phyloP scores from a whole-genome alignment of 495 filamentous ascomycete genomes.

The Hypomontagnella monticulosa region DNA sequence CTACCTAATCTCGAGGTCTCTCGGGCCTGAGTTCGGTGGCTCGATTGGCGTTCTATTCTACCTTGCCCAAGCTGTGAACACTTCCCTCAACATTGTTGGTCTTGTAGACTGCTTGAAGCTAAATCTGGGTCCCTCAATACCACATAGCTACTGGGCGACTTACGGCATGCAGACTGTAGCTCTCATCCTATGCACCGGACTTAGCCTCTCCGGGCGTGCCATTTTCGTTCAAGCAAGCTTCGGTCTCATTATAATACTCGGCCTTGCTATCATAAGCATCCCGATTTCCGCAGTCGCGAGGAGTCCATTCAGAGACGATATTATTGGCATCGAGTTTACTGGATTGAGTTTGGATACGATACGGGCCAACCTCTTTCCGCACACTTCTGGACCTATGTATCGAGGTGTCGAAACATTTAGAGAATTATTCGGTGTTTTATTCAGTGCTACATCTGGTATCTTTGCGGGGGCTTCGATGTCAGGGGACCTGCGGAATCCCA shows the following conservation, averaged over 20 bases:
- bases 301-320: slow-evolving; percentile 70
- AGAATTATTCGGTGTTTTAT: slow-evolving; percentile 86
- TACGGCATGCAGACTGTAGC: slow-evolving; percentile 82
- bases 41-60: slow-evolving; percentile 92
- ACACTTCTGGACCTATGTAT: slow-evolving; percentile 49
- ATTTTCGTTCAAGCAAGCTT: slow-evolving; percentile 85
- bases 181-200: slow-evolving; percentile 75
- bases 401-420: slow-evolving; percentile 77
- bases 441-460: slow-evolving; percentile 78
- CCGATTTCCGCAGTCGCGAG: slow-evolving; percentile 76
- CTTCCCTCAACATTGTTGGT: slow-evolving; percentile 88
- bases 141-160: slow-evolving; percentile 77
- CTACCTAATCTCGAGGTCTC: slow-evolving; percentile 85
- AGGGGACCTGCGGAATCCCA: slow-evolving; percentile 83
- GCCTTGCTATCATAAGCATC: slow-evolving; percentile 82
- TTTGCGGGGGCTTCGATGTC: slow-evolving; percentile 90
- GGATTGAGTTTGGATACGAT: slow-evolving; percentile 76
- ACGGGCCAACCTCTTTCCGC: slow-evolving; percentile 74
- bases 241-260: slow-evolving; percentile 76
- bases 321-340: slow-evolving; percentile 76
- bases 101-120: slow-evolving; percentile 83
- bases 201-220: slow-evolving; percentile 82
- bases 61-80: slow-evolving; percentile 84
- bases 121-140: slow-evolving; percentile 77
- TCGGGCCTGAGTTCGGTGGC: slow-evolving; percentile 92